These are phyloP conservation scores for Penicillium brasilianum DNA, from an alignment of 2,329 filamentous ascomycete genomes.

Conservation along the genomic window DNA sequence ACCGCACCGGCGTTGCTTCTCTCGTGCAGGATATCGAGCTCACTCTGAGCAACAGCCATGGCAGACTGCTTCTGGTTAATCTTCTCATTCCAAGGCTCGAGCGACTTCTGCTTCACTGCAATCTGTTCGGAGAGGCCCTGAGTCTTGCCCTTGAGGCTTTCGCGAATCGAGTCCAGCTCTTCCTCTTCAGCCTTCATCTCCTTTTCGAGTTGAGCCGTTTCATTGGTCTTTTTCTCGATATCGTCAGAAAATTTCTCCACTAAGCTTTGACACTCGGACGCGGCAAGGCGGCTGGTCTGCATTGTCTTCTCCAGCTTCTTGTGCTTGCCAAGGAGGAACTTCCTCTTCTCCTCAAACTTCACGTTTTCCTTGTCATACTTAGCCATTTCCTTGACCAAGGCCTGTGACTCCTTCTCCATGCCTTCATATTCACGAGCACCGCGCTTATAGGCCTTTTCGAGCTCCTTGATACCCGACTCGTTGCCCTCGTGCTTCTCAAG, in stretches of 20 bases:
- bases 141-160: slow-evolving; percentile 91
- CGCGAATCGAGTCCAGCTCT: slow-evolving; percentile 80
- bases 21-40: slow-evolving; percentile 88
- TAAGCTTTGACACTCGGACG: slow-evolving; percentile 74
- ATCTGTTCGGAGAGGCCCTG: slow-evolving; percentile 94
- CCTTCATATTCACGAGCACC: slow-evolving; percentile 82
- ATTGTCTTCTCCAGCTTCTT: slow-evolving; percentile 95
- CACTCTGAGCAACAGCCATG: slow-evolving; percentile 92
- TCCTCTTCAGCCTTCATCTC: slow-evolving; percentile 79
- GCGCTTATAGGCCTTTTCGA: slow-evolving; percentile 82
- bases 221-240: slow-evolving; percentile 74
- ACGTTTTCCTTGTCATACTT: slow-evolving; percentile 96
- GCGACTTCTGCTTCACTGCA: slow-evolving; percentile 84
- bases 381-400: slow-evolving; percentile 80
- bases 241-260: slow-evolving; percentile 79
- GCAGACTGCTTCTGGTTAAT: slow-evolving; percentile 95
- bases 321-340: slow-evolving; percentile 86
- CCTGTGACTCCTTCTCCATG: slow-evolving; percentile 80
- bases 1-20: slow-evolving; percentile 86
- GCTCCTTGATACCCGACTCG: slow-evolving; percentile 85
- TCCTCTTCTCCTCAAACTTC: slow-evolving; percentile 97
- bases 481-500: slow-evolving; percentile 89
- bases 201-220: slow-evolving; percentile 76
- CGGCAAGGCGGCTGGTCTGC: slow-evolving; percentile 73
- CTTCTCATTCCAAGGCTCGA: slow-evolving; percentile 96